These are phyloP conservation scores for Pleodorina starrii DNA, from an alignment of 139 green algal species.

Conservation along the genomic window DNA sequence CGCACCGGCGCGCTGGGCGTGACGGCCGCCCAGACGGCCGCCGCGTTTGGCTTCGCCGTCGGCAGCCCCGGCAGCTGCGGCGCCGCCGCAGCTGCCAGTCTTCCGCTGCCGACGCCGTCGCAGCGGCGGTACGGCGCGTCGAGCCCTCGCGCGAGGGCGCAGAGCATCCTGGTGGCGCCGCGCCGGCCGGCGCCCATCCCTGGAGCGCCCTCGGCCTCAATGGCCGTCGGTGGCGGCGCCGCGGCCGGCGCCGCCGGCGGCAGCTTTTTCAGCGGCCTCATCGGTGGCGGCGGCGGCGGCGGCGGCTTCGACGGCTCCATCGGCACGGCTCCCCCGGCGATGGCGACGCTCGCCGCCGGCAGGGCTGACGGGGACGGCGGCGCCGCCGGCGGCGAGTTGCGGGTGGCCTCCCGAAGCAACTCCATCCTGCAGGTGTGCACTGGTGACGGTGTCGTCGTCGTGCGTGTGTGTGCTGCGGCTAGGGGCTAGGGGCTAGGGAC, in stretches of 20 bases:
- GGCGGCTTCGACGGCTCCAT: too few species aligned
- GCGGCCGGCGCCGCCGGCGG: background rate
- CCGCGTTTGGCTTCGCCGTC: background rate
- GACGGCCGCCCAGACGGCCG: background rate
- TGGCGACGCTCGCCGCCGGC: background rate
- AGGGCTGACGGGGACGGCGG: background rate
- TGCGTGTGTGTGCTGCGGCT: too few species aligned
- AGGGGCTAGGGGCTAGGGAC: too few species aligned
- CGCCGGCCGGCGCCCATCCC: conserved; percentile 13
- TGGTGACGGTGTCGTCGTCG: too few species aligned
- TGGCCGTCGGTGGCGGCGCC: background rate
- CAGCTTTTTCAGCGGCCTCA: conserved; percentile 13
- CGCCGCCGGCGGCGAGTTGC: background rate
- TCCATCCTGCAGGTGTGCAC: conserved; percentile 74
- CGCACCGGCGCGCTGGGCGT: background rate
- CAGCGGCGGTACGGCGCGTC: conserved; percentile 23
- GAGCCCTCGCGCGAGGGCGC: conserved; percentile 17
- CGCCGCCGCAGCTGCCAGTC: background rate
- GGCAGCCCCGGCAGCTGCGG: conserved; percentile 3
- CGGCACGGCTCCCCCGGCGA: too few species aligned
- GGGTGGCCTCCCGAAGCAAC: conserved; percentile 71
- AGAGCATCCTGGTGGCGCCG: conserved; percentile 23
- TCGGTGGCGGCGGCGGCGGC: background rate
- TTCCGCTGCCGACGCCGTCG: conserved; percentile 28
- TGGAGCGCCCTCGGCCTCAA: background rate